Base-by-base conservation (phyloP, 129 eudicot genomes). In the Escallonia rubra region DNA sequence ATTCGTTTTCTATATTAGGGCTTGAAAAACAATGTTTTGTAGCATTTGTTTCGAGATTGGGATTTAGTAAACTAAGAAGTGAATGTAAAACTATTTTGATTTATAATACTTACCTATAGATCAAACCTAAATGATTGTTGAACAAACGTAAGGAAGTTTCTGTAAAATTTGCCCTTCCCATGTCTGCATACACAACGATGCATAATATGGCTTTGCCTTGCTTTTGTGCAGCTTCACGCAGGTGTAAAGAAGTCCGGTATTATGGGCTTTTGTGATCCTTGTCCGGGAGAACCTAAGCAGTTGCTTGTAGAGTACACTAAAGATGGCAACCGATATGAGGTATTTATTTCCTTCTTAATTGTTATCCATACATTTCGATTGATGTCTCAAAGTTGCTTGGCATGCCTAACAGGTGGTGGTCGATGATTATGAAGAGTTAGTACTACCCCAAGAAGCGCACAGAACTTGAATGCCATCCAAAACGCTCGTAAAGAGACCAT, bases 201-300 rank as follows among this genome's bases (percentile, higher is more conserved):
- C 60, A 11, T 67, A 72, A 46, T 60, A 16, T 59, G 50, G n/a
- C n/a, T 51, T 49, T 39, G 47, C 57, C 23, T 45, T 40, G 50
- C 46, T 59, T 63, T 51, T 47, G 51, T 78, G 81, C 87, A 94
- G 99, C 84, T 94, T 64, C 99, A 89, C 43, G 89, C 81, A 72
- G 99, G 99, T 66, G 88, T 89, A 68, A 94, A 90, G 81, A 94
- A 94, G 72, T 89, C 99, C 1, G 99, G 99, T 67, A 94, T 94
- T 23, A 94, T 94, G 99, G 99, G 99, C 45, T 94, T 90, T 65
- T 90, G 88, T 69, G 99, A 94, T 84, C 99, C 99, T 72, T 94
- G 99, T 69, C 99, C 99, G 0, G 96, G 88, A 53, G 93, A 90
- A 79, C 63, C 87, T 52, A 94, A 89, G 72, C 79, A 75, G 47